A percentile compares a stretch with the other conserved stretches of the same genome.
Evolutionary conservation across 768 basidiomycete genomes (phyloP).

Genomic region (Neoboletus brunneissimus): DNA sequence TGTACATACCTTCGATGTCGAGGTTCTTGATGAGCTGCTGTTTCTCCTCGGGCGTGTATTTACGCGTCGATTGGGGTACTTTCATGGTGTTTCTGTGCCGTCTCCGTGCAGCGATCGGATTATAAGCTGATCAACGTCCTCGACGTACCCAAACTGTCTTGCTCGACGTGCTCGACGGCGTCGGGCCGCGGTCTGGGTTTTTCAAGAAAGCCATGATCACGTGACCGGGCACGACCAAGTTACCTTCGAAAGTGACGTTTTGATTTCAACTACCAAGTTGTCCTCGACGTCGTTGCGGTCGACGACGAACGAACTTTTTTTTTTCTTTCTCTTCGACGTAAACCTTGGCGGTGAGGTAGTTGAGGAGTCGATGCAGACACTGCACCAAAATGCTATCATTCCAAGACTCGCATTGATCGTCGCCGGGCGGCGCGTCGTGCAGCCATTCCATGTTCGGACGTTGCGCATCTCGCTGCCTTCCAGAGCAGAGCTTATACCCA

Average conservation of each 20-base stretch:
- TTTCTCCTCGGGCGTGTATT: constrained; percentile 67
- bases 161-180: background rate
- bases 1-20: constrained; percentile 67
- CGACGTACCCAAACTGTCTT: background rate
- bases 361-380: constrained; percentile 5
- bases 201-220: constrained; percentile 1
- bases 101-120: background rate
- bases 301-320: background rate
- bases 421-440: constrained; percentile 18
- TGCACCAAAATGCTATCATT: constrained; percentile 1
- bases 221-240: background rate
- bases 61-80: constrained; percentile 22
- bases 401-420: constrained; percentile 12
- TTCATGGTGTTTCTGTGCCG: constrained; percentile 18
- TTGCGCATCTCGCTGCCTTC: constrained; percentile 5
- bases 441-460: constrained; percentile 10
- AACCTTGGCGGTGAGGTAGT: background rate
- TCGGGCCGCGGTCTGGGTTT: background rate
- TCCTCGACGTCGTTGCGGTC: background rate
- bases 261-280: background rate
- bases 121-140: background rate
- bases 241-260: background rate
- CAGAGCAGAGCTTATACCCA: background rate
- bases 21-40: constrained; percentile 72
- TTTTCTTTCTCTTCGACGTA: background rate